These are phyloP conservation scores for Sporothrix brunneoviolacea DNA, from an alignment of 2,329 filamentous ascomycete species.

Conservation along the genomic window DNA sequence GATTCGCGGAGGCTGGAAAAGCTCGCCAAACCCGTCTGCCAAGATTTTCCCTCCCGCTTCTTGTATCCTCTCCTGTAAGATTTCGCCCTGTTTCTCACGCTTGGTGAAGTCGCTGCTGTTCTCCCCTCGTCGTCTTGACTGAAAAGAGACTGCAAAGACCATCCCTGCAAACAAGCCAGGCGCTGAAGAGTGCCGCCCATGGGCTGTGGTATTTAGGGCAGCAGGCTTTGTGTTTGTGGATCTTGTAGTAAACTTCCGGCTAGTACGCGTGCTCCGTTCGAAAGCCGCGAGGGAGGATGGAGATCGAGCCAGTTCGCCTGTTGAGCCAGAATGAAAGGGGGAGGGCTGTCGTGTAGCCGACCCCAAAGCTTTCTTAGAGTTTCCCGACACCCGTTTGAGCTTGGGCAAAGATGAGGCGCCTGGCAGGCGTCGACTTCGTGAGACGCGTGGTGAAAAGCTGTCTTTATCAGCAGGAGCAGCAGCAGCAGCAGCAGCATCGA, in stretches of 20 bases:
- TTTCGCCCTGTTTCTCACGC: conserved; percentile 33
- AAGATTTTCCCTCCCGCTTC: conserved; percentile 68
- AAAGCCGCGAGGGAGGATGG: conserved; percentile 19
- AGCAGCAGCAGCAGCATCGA: neutral
- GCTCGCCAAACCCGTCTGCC: conserved; percentile 67
- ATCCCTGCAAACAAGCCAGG: conserved; percentile 63
- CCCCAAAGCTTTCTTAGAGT: neutral
- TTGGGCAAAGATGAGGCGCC: neutral
- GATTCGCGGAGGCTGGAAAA: conserved; percentile 54
- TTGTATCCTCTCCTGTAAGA: conserved; percentile 55
- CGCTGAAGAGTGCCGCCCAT: conserved; percentile 9
- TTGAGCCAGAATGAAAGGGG: conserved; percentile 29
- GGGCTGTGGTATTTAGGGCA: conserved; percentile 8
- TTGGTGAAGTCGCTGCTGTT: conserved; percentile 42
- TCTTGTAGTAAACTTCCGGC: conserved; percentile 16
- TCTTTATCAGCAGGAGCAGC: neutral
- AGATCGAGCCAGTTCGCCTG: conserved; percentile 42
- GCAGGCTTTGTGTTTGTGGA: neutral
- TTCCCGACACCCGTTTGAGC: neutral
- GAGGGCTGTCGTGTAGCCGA: neutral
- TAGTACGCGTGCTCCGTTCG: conserved; percentile 30
- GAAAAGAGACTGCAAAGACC: conserved; percentile 80
- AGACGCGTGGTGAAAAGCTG: neutral
- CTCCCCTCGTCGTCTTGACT: conserved; percentile 42
- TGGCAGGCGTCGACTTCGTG: neutral